A percentile compares a stretch with the other conserved stretches of the same genome.
These are phyloP conservation scores for Starmerella bombi DNA, from an alignment of 805 yeast species.

Conservation along the genomic window DNA sequence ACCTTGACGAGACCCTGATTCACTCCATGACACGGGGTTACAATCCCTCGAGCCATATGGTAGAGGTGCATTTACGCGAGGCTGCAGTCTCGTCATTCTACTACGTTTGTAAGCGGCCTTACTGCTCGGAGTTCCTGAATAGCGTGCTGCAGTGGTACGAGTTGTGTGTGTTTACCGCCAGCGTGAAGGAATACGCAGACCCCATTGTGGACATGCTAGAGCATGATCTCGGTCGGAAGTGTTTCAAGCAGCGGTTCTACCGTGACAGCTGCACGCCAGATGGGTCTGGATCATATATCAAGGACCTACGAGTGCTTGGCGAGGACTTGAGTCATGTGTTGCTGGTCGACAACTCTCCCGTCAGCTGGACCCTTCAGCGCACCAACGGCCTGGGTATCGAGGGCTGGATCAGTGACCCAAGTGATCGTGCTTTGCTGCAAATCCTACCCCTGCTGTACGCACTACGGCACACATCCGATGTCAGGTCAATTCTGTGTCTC, in stretches of 20 bases:
- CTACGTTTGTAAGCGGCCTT: slow-evolving; percentile 84
- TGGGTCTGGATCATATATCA: slow-evolving; percentile 51
- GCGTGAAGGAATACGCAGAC: slow-evolving; percentile 89
- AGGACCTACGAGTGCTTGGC: slow-evolving; percentile 44
- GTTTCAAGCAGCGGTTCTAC: slow-evolving; percentile 51
- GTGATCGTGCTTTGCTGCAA: slow-evolving; percentile 69
- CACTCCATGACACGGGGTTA: slow-evolving; percentile 68
- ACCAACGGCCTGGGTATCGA: slow-evolving; percentile 86
- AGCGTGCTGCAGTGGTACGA: slow-evolving; percentile 79
- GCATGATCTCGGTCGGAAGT: slow-evolving; percentile 33
- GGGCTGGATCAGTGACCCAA: slow-evolving; percentile 97
- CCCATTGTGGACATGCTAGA: slow-evolving; percentile 92
- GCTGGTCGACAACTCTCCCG: slow-evolving; percentile 85
- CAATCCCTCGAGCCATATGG: slow-evolving; percentile 45
- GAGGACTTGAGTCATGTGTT: slow-evolving; percentile 55
- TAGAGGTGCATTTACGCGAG: slow-evolving; percentile 47
- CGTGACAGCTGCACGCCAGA: slow-evolving; percentile 61
- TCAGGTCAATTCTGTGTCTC: slow-evolving; percentile 60
- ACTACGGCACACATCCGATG: slow-evolving; percentile 70
- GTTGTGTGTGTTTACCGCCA: slow-evolving; percentile 84
- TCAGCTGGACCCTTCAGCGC: slow-evolving; percentile 70
- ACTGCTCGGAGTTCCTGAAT: slow-evolving; percentile 69
- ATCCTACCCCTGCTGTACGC: slow-evolving; percentile 68
- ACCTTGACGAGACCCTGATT: slow-evolving; percentile 86
- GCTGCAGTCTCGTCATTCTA: slow-evolving; percentile 45